Evolutionary conservation across 306 rosid genomes (phyloP).

Genomic region (Pyrus bretschneideri): DNA sequence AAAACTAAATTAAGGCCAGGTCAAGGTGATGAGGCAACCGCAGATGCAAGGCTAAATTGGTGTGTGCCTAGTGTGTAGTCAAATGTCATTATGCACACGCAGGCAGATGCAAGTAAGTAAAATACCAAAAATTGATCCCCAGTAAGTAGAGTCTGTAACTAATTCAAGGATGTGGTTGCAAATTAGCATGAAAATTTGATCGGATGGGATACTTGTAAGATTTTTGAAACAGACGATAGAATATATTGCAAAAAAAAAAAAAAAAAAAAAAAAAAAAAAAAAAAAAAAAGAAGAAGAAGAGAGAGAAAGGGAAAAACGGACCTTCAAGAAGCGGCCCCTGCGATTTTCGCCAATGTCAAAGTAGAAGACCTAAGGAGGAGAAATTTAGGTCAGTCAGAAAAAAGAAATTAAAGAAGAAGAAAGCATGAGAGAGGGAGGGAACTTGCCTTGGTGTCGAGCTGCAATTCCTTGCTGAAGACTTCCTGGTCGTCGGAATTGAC

Average conservation of each 20-base stretch:
- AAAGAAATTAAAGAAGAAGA: not conserved
- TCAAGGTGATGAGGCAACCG: not conserved
- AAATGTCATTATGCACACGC: not conserved
- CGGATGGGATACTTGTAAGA: not conserved
- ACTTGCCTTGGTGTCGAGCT: constrained; percentile 86
- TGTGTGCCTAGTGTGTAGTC: not conserved
- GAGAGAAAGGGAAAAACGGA: not conserved
- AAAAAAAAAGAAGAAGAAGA: too few relatives aligned
- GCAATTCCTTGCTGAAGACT: constrained; percentile 95
- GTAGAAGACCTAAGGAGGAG: constrained; percentile 62
- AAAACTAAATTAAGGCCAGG: not conserved
- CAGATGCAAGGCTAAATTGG: not conserved
- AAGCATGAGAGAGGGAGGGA: not conserved
- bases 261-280: too few relatives aligned
- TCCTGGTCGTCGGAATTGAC: constrained; percentile 90
- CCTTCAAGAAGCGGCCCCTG: constrained; percentile 99
- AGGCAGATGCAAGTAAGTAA: not conserved
- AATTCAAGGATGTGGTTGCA: not conserved
- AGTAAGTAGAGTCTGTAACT: not conserved
- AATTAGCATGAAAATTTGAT: not conserved
- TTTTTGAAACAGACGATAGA: not conserved
- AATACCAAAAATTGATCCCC: not conserved
- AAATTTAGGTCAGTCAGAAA: not conserved
- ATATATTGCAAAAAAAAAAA: not conserved
- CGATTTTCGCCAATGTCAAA: constrained; percentile 98